phyloP scores from a whole-genome alignment of 2,329 filamentous ascomycete species.

The Emericellopsis cladophorae region DNA sequence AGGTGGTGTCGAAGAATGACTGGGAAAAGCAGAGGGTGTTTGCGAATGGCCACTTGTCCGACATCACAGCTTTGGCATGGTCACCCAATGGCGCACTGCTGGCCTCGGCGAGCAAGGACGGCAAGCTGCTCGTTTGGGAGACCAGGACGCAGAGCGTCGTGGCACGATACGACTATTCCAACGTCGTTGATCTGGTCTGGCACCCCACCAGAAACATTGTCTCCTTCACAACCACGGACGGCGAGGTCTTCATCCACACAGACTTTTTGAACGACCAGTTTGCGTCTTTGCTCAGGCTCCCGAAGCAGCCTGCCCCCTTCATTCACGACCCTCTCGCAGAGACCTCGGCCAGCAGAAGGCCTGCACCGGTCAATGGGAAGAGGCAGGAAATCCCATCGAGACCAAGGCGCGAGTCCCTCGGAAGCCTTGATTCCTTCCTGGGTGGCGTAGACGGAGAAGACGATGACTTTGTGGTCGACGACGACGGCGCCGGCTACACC shows the following conservation, averaged over 20 bases:
- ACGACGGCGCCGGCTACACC: conserved; percentile 86
- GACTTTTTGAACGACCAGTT: conserved; percentile 52
- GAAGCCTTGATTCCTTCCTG: conserved; percentile 76
- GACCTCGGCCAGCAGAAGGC: conserved; percentile 50
- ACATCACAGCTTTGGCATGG: conserved; percentile 83
- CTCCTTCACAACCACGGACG: conserved; percentile 85
- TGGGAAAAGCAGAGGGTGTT: conserved; percentile 82
- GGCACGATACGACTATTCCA: conserved; percentile 65
- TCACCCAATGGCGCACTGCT: conserved; percentile 88
- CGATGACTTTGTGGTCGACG: conserved; percentile 85
- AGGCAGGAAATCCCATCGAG: conserved; percentile 32
- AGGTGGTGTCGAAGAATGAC: conserved; percentile 77
- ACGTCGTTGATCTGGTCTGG: conserved; percentile 80
- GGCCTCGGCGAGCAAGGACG: conserved; percentile 55
- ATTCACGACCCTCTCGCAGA: conserved; percentile 70
- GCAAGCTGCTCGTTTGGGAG: conserved; percentile 74
- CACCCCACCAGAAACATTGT: conserved; percentile 80
- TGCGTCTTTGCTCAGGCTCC: conserved; percentile 40
- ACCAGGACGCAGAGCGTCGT: conserved; percentile 75
- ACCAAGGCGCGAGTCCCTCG: conserved; percentile 50
- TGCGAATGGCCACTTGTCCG: conserved; percentile 63
- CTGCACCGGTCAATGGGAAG: conserved; percentile 39
- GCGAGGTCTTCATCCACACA: conserved; percentile 83
- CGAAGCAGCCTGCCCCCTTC: conserved; percentile 66
- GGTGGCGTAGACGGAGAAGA: conserved; percentile 42